A percentile compares a stretch with the other conserved stretches of the same genome.
phyloP scores from a whole-genome alignment of 2,329 filamentous ascomycete genomes.

The Penicillium polonicum region DNA sequence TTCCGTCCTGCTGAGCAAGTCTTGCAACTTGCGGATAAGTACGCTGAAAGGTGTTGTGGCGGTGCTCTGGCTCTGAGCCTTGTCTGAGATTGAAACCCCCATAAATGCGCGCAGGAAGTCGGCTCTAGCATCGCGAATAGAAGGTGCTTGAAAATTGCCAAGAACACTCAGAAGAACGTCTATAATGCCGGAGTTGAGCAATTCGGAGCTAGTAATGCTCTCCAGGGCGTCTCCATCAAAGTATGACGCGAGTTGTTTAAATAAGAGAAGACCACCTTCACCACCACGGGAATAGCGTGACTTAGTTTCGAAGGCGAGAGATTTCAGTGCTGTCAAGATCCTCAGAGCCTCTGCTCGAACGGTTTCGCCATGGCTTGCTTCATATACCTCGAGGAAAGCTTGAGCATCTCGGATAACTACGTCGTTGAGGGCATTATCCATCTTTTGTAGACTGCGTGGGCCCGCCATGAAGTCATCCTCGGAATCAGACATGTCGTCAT shows the following conservation, averaged over 20 bases:
- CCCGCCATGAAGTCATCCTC: conserved; percentile 60
- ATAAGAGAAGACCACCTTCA: conserved; percentile 62
- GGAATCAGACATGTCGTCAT: conserved; percentile 60
- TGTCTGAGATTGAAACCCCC: conserved; percentile 63
- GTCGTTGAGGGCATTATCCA: conserved; percentile 60
- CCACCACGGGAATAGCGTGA: conserved; percentile 60
- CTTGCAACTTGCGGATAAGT: conserved; percentile 89
- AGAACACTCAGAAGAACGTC: conserved; percentile 80
- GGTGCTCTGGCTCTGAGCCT: conserved; percentile 62
- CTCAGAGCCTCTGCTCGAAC: conserved; percentile 76
- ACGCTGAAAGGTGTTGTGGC: conserved; percentile 84
- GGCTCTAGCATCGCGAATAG: conserved; percentile 62
- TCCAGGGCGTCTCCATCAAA: conserved; percentile 87
- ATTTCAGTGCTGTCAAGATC: conserved; percentile 71
- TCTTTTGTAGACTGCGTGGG: conserved; percentile 39
- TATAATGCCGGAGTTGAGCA: conserved; percentile 87
- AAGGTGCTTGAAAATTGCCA: conserved; percentile 59
- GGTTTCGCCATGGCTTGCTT: conserved; percentile 69
- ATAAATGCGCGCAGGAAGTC: conserved; percentile 93
- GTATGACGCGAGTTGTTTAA: conserved; percentile 72
- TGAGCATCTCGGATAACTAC: conserved; percentile 75
- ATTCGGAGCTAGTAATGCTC: conserved; percentile 91
- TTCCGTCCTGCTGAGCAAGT: conserved; percentile 91
- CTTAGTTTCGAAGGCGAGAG: conserved; percentile 69
- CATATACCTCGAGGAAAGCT: conserved; percentile 79